Evolutionary conservation across 1,284 basidiomycete species (phyloP), one percentile per base, ranked within the genome.

Genomic region (Butyriboletus appendiculatus): DNA sequence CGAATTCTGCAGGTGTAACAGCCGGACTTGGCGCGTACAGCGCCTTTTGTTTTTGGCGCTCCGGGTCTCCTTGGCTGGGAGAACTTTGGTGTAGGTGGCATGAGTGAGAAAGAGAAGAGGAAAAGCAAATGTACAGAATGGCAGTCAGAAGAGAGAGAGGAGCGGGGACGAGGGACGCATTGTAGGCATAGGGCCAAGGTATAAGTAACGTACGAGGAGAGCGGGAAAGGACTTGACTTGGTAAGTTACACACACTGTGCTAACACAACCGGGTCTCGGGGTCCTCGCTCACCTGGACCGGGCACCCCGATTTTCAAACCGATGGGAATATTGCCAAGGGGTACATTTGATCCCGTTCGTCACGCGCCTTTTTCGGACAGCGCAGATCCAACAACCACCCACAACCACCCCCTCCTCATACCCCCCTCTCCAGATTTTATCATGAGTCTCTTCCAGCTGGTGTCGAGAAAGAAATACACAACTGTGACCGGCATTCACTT

Each of bases 1-100:
- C 89, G 81, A 48, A 92, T 90, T 65, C 89, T 81, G 76, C 89
- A 92, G 55, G 89, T 92, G 75, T 90, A 91, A 70, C 89, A 92
- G 62, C 89, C 89, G 57, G 86, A 86, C 79, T 91, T 91, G 55
- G 88, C 88, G 69, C 89, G 85, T 45, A 86, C 80, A 50, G 86
- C 84, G 71, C 86, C 86, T 78, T 90, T 91, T 59, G 82, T 77
- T 69, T 90, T 90, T 60, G 85, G 79, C 69, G 81, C 76, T 65
- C 81, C 81, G 68, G 74, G 62, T 61, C 67, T 57, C 35, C 68
- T 49, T 26, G 76, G 74, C 72, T 78, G 78, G 26, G 72, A 62
- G 15, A 74, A 67, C 67, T 75, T 73, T 43, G 70, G 61, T 4
- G 69, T 62, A 44, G 66, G 60, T 32, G 77, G 75, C 72, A 79